Evolutionary conservation across 805 yeast genomes (phyloP).

Genomic region (Ogataea saltuana): DNA sequence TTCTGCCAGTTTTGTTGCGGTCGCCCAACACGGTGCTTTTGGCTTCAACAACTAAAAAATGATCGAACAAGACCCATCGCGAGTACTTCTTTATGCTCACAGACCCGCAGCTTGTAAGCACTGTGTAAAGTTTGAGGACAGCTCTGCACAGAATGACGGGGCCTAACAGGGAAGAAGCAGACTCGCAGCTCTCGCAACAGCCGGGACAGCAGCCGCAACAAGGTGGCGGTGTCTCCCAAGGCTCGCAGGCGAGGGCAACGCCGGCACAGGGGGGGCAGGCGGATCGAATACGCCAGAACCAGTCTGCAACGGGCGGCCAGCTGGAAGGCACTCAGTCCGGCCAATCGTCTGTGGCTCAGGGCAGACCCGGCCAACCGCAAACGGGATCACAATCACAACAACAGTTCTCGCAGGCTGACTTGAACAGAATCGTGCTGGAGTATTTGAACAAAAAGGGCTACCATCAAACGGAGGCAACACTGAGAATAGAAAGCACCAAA

Average conservation of each 20-base stretch:
- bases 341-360: too few relatives aligned
- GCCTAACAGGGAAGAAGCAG: slow-evolving; percentile 20
- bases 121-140: background rate
- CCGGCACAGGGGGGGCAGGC: slow-evolving; percentile 10
- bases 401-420: slow-evolving; percentile 74
- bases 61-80: too few relatives aligned
- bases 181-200: slow-evolving; percentile 10
- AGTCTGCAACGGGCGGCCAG: slow-evolving; percentile 1
- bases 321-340: too few relatives aligned
- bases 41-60: too few relatives aligned
- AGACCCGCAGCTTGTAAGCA: too few relatives aligned
- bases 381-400: slow-evolving; percentile 14
- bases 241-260: slow-evolving; percentile 17
- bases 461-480: slow-evolving; percentile 90
- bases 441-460: slow-evolving; percentile 93
- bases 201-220: slow-evolving; percentile 5
- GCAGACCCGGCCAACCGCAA: slow-evolving; percentile 11
- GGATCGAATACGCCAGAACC: slow-evolving; percentile 14
- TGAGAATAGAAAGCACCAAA: slow-evolving; percentile 80
- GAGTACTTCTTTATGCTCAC: too few relatives aligned
- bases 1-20: too few relatives aligned
- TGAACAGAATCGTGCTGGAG: slow-evolving; percentile 89
- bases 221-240: slow-evolving; percentile 1
- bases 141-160: slow-evolving; percentile 15
- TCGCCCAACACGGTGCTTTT: too few relatives aligned